Percentiles rank a stretch among this genome's conserved stretches.
Evolutionary conservation across 495 filamentous ascomycete species (phyloP).

Genomic region (Penicillium riverlandense): DNA sequence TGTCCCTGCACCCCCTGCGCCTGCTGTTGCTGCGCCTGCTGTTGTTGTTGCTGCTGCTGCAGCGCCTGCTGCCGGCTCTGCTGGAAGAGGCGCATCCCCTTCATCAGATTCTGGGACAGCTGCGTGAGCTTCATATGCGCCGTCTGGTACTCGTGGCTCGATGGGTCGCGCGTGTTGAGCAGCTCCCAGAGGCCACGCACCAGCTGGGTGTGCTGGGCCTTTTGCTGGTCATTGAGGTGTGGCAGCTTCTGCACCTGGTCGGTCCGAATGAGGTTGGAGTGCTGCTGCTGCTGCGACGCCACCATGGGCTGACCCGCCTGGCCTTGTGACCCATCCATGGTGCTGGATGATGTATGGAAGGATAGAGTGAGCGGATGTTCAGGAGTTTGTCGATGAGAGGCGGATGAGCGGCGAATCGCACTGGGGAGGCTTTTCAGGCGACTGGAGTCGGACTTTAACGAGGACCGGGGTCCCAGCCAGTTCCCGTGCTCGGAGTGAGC

Average conservation of each 20-base stretch:
- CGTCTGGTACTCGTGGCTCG: constrained; percentile 47
- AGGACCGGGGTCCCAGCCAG: too few relatives aligned
- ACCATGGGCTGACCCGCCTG: constrained; percentile 27
- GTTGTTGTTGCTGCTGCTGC: constrained; percentile 28
- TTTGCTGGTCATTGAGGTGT: constrained; percentile 52
- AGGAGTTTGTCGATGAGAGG: too few relatives aligned
- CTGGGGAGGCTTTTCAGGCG: too few relatives aligned
- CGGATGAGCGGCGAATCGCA: too few relatives aligned
- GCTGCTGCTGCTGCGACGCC: constrained; percentile 30
- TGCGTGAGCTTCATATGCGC: constrained; percentile 60
- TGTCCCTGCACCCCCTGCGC: constrained; percentile 6
- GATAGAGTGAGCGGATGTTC: too few relatives aligned
- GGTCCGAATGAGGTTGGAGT: constrained; percentile 43
- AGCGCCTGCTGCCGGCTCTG: constrained; percentile 36
- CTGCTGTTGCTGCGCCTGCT: neutral
- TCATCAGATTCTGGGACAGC: constrained; percentile 56
- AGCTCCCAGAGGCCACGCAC: constrained; percentile 53
- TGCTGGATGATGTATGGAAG: neutral
- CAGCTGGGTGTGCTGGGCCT: constrained; percentile 56
- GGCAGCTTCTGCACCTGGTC: constrained; percentile 46
- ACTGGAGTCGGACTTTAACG: too few relatives aligned
- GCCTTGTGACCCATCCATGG: constrained; percentile 30
- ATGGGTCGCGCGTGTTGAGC: constrained; percentile 50
- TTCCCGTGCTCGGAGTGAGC: too few relatives aligned
- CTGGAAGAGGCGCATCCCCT: constrained; percentile 45